Evolutionary conservation across 2,329 filamentous ascomycete species (phyloP).

Genomic region (Plenodomus lindquistii): DNA sequence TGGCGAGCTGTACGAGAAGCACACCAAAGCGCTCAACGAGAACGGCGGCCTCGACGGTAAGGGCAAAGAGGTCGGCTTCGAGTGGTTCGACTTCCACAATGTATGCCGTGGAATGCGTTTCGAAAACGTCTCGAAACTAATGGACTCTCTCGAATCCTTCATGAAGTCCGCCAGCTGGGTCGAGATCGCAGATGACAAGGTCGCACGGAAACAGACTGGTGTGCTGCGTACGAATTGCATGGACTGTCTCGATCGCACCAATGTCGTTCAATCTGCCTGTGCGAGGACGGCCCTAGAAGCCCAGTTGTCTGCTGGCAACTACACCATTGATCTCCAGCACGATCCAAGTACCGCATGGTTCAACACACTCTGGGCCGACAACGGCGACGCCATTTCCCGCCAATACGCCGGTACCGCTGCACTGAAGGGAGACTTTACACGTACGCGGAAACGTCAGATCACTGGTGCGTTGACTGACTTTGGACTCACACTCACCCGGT

Average conservation of each 20-base stretch:
- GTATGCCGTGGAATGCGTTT: conserved; percentile 97
- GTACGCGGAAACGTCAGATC: conserved; percentile 87
- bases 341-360: conserved; percentile 90
- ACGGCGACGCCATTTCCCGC: conserved; percentile 92
- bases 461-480: conserved; percentile 90
- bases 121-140: conserved; percentile 83
- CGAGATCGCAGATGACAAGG: conserved; percentile 54
- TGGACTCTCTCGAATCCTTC: conserved; percentile 70
- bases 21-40: conserved; percentile 68
- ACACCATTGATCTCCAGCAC: conserved; percentile 72
- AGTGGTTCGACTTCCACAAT: conserved; percentile 97
- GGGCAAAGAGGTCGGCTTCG: conserved; percentile 64
- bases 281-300: conserved; percentile 79
- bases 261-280: conserved; percentile 92
- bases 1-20: conserved; percentile 75
- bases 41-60: conserved; percentile 54
- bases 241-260: conserved; percentile 96
- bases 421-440: conserved; percentile 94
- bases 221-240: conserved; percentile 96
- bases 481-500: conserved; percentile 80
- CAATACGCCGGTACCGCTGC: conserved; percentile 96
- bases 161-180: conserved; percentile 75
- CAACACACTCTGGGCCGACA: conserved; percentile 96
- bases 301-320: conserved; percentile 76
- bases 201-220: conserved; percentile 64